Conservation (phyloP, 1,139 yeast species). For the Zygotorulaspora mrakii region DNA sequence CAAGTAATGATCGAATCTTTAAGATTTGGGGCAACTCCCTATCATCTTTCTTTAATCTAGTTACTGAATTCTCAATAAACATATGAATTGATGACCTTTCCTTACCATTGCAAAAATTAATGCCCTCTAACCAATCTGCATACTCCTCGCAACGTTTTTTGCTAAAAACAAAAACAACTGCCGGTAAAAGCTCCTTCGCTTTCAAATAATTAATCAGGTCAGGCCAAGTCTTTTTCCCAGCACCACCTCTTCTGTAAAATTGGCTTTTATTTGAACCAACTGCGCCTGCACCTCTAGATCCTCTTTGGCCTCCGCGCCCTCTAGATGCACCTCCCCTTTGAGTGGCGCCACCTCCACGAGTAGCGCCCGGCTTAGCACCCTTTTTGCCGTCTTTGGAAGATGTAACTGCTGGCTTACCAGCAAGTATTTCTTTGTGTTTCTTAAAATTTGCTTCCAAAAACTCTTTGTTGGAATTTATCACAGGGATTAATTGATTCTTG, state of each 20-base stretch:
- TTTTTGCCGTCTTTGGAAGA: conserved; percentile 25
- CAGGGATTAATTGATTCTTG: conserved; percentile 60
- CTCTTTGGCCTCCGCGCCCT: conserved; percentile 36
- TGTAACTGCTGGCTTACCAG: conserved; percentile 38
- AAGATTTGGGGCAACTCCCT: conserved; percentile 88
- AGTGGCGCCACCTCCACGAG: conserved; percentile 34
- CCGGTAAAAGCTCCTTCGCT: conserved; percentile 70
- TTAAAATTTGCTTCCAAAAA: conserved; percentile 64
- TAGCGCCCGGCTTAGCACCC: conserved; percentile 35
- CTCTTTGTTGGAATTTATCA: conserved; percentile 68
- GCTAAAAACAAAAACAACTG: conserved; percentile 88
- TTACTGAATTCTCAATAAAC: conserved; percentile 86
- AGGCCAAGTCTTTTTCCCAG: conserved; percentile 75
- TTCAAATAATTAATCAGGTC: conserved; percentile 70
- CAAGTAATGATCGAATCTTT: conserved; percentile 72
- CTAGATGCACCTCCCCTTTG: conserved; percentile 38
- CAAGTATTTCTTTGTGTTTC: conserved; percentile 54
- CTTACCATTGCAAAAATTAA: conserved; percentile 75
- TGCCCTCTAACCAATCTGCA: conserved; percentile 69
- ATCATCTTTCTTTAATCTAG: conserved; percentile 86
- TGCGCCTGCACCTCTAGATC: conserved; percentile 41
- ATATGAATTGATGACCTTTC: conserved; percentile 90
- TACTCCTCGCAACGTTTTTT: conserved; percentile 91
- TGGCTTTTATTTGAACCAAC: conserved; percentile 38
- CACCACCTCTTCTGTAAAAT: conserved; percentile 56